phyloP scores from a whole-genome alignment of 1,284 basidiomycete genomes.

The Rhodotorula mucilaginosa region DNA sequence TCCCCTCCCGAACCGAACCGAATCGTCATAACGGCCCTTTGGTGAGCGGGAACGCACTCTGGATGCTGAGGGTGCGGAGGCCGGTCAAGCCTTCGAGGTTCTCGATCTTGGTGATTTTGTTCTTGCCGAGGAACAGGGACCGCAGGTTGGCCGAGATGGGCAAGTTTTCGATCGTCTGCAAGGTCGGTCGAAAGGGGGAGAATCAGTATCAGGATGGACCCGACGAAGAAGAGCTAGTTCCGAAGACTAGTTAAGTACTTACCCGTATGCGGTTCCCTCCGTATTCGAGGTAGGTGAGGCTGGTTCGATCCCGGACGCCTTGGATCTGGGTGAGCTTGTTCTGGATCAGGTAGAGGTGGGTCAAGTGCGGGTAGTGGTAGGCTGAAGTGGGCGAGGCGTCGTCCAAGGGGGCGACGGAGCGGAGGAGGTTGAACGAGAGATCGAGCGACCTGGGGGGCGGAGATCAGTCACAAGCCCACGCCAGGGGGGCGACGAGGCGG shows the following conservation, averaged over 20 bases:
- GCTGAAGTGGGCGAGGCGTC: conserved; percentile 60
- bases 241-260: conserved; percentile 41
- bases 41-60: conserved; percentile 34
- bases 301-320: conserved; percentile 57
- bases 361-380: conserved; percentile 54
- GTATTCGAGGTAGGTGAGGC: conserved; percentile 79
- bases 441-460: conserved; percentile 66
- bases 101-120: conserved; percentile 86
- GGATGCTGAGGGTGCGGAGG: conserved; percentile 69
- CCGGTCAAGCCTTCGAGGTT: conserved; percentile 67
- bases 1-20: background rate
- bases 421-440: conserved; percentile 90
- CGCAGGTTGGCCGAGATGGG: conserved; percentile 61
- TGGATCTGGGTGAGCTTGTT: conserved; percentile 85
- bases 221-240: background rate
- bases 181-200: too few species aligned
- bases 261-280: conserved; percentile 89
- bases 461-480: background rate
- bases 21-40: background rate
- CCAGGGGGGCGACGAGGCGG: background rate
- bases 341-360: conserved; percentile 85
- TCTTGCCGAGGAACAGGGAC: conserved; percentile 95
- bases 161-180: conserved; percentile 75
- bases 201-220: background rate
- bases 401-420: conserved; percentile 61